These are phyloP conservation scores for Chlorokybus atmophyticus DNA, from an alignment of 139 green algal species.

Conservation along the genomic window DNA sequence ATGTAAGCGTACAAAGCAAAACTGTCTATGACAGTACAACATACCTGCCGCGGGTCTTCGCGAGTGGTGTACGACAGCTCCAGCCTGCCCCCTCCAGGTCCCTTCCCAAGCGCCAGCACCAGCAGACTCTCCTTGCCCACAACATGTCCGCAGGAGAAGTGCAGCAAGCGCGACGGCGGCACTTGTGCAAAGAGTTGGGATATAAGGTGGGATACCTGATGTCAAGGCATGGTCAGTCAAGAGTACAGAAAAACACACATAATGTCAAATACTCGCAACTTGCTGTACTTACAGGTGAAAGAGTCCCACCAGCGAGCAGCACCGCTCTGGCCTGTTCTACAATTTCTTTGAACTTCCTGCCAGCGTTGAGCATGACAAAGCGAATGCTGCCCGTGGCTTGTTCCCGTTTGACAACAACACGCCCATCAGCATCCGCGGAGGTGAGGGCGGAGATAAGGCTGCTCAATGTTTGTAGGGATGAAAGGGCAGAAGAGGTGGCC, in stretches of 20 bases:
- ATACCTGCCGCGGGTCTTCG: too few species aligned
- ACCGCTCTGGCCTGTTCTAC: conserved; percentile 44
- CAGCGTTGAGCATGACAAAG: conserved; percentile 85
- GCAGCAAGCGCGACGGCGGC: conserved; percentile 19
- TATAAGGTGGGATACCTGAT: conserved; percentile 19
- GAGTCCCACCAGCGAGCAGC: conserved; percentile 79
- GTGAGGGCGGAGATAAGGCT: conserved; percentile 64
- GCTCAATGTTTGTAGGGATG: too few species aligned
- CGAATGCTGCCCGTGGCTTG: conserved; percentile 32
- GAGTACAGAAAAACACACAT: too few species aligned
- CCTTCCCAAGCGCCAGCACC: conserved; percentile 40
- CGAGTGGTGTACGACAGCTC: neutral
- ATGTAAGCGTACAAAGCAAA: too few species aligned
- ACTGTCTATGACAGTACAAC: too few species aligned
- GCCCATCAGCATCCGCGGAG: conserved; percentile 62
- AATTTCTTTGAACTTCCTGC: conserved; percentile 51
- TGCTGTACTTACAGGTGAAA: conserved; percentile 50
- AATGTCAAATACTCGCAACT: too few species aligned
- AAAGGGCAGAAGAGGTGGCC: too few species aligned
- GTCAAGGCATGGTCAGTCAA: too few species aligned
- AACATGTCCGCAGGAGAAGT: conserved; percentile 81
- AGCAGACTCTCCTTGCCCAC: conserved; percentile 48
- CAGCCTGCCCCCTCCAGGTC: conserved; percentile 44
- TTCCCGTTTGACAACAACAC: conserved; percentile 57
- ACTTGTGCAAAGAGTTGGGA: conserved; percentile 48